Evolutionary conservation across 176 grass and related monocot species (phyloP).

Genomic region (Carex scoparia): DNA sequence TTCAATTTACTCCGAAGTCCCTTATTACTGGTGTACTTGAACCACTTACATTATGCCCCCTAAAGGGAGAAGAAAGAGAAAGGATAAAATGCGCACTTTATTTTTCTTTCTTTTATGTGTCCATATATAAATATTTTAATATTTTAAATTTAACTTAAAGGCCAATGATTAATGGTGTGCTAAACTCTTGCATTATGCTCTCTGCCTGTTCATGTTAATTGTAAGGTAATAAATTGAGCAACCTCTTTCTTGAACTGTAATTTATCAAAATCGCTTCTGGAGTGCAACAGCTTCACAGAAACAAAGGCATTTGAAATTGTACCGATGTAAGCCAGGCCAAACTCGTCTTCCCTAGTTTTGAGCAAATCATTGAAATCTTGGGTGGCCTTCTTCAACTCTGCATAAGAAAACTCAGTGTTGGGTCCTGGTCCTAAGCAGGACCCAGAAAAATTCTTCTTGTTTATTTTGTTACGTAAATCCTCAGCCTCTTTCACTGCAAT

Average conservation of each 20-base stretch:
- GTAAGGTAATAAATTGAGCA: constrained; percentile 1
- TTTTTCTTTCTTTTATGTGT: not conserved
- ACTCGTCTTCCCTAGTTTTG: constrained; percentile 44
- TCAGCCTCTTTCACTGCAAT: constrained; percentile 11
- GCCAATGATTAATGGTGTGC: not conserved
- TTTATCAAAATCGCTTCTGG: constrained; percentile 22
- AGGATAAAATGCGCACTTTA: not conserved
- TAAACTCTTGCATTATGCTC: not conserved
- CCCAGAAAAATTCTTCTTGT: constrained; percentile 25
- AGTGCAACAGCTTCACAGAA: constrained; percentile 43
- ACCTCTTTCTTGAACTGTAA: constrained; percentile 51
- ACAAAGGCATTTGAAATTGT: constrained; percentile 26
- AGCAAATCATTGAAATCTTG: constrained; percentile 34
- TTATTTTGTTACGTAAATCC: constrained; percentile 23
- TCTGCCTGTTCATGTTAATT: not conserved
- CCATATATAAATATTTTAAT: not conserved
- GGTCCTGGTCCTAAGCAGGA: constrained; percentile 28
- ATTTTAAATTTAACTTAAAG: not conserved
- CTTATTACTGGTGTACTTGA: not conserved
- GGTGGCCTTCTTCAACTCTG: constrained; percentile 35
- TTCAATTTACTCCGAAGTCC: not conserved
- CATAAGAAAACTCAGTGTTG: constrained; percentile 29
- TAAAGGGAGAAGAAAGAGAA: not conserved
- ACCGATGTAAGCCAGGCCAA: constrained; percentile 40
- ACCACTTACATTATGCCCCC: not conserved